Conservation (phyloP, 768 basidiomycete species). For the Ramaria rubella region DNA sequence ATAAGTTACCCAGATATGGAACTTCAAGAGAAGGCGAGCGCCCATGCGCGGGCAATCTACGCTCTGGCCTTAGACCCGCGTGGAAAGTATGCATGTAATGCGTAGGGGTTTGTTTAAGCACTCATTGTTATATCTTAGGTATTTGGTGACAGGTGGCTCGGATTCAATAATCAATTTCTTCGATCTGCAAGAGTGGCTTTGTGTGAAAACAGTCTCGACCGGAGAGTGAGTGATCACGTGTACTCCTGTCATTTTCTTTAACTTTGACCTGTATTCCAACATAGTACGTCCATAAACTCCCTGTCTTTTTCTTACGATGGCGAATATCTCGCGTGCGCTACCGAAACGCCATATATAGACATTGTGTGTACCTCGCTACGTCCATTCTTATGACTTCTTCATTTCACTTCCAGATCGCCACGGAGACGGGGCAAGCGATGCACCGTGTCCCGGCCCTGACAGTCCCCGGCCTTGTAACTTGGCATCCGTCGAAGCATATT, state of each 20-base stretch:
- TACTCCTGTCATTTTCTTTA: not conserved
- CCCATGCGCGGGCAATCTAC: slow-evolving; percentile 76
- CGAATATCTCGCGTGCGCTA: slow-evolving; percentile 76
- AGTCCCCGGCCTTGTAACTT: slow-evolving; percentile 67
- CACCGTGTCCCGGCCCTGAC: slow-evolving; percentile 72
- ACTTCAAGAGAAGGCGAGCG: slow-evolving; percentile 54
- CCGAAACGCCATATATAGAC: slow-evolving; percentile 64
- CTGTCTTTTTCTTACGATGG: slow-evolving; percentile 80
- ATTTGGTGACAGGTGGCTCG: slow-evolving; percentile 72
- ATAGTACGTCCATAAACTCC: slow-evolving; percentile 59
- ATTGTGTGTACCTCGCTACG: slow-evolving; percentile 47
- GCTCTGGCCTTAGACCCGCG: slow-evolving; percentile 76
- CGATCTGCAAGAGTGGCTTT: slow-evolving; percentile 76
- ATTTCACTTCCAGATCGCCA: slow-evolving; percentile 51
- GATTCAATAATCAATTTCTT: slow-evolving; percentile 83
- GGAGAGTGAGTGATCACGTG: slow-evolving; percentile 61
- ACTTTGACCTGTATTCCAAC: slow-evolving; percentile 22
- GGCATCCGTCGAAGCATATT: slow-evolving; percentile 80
- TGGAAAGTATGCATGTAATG: slow-evolving; percentile 41
- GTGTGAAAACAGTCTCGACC: slow-evolving; percentile 63
- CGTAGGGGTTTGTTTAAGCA: not conserved
- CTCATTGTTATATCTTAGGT: slow-evolving; percentile 32
- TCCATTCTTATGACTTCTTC: not conserved
- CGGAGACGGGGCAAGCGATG: slow-evolving; percentile 66
- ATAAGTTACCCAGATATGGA: slow-evolving; percentile 61